Evolutionary conservation across 768 basidiomycete species (phyloP).

Genomic region (Russula griseocarnosa): DNA sequence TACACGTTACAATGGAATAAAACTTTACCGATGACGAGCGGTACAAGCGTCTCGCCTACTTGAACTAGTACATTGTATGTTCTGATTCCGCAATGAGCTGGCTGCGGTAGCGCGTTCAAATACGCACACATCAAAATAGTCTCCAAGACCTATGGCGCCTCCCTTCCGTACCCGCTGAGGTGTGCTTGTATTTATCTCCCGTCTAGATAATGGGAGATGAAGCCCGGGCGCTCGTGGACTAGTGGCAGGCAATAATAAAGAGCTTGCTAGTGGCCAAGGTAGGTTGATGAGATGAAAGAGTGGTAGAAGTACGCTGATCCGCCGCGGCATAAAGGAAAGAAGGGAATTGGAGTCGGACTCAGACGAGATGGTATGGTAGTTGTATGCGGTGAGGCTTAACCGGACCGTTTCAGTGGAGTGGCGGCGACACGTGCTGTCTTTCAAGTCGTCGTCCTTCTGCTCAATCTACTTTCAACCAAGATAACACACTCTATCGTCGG

Average conservation of each 20-base stretch:
- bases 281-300: slow-evolving; percentile 4
- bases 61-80: slow-evolving; percentile 60
- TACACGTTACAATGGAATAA: background rate
- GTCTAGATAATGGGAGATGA: slow-evolving; percentile 21
- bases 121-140: slow-evolving; percentile 59
- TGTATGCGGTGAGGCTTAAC: too few relatives aligned
- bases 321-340: background rate
- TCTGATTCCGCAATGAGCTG: slow-evolving; percentile 36
- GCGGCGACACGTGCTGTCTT: background rate
- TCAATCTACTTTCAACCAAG: background rate
- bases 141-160: slow-evolving; percentile 50
- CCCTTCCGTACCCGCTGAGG: slow-evolving; percentile 1
- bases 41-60: slow-evolving; percentile 49
- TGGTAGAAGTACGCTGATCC: background rate
- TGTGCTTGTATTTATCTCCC: background rate
- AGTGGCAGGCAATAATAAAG: slow-evolving; percentile 1
- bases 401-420: background rate
- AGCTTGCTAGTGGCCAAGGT: slow-evolving; percentile 5
- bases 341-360: too few relatives aligned
- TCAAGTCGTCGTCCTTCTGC: background rate
- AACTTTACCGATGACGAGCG: slow-evolving; percentile 57
- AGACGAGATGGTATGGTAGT: too few relatives aligned
- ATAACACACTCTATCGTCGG: background rate
- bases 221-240: background rate
- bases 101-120: background rate